Evolutionary conservation across 169 alveolate genomes (phyloP), one percentile per base, ranked within the genome.

Genomic region (Cryptosporidium xiaoi): DNA sequence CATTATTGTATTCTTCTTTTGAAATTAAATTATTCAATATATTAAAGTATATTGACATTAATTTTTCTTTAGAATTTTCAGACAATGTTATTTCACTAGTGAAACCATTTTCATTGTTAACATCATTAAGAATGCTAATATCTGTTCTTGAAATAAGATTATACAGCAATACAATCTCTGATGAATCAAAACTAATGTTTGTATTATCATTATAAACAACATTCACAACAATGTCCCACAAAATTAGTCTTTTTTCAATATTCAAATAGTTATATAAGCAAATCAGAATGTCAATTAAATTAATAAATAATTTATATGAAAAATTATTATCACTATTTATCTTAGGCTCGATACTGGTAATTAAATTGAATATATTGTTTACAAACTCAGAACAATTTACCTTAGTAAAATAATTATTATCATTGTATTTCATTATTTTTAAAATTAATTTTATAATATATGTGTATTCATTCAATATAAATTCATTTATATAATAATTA

Each of bases 181-280:
- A 8, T 40, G 48, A 40, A 6, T 40, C 48, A 40, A 40, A 40
- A 40, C 10, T 40, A 40, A 40, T 8, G 10, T 8, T 40, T 40
- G 48, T 40, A 8, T 40, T 40, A 40, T 40, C 10, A 40, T 40
- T 40, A 5, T n/a, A 53, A 53, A 1, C 20, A n/a, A n/a, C 64
- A 53, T 53, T 20, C 64, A 53, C 29, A 53, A 53, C 12, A 53
- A 53, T 13, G 4, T 20, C 29, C 83, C 83, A 69, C 8, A 55
- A n/a, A 20, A 13, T 56, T 56, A 29, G 8, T 27, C 44, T 69
- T 15, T n/a, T 33, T n/a, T 53, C 67, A 15, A 13, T 10, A 34
- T 66, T 50, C 4, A 69, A 50, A 15, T 51, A 29, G 18, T 31
- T 16, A 55, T 53, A 69, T 16, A 69, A 51, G 24, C 18, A 34